Base-by-base conservation (phyloP, 1,284 basidiomycete genomes). In the Papiliotrema fonsecae region DNA sequence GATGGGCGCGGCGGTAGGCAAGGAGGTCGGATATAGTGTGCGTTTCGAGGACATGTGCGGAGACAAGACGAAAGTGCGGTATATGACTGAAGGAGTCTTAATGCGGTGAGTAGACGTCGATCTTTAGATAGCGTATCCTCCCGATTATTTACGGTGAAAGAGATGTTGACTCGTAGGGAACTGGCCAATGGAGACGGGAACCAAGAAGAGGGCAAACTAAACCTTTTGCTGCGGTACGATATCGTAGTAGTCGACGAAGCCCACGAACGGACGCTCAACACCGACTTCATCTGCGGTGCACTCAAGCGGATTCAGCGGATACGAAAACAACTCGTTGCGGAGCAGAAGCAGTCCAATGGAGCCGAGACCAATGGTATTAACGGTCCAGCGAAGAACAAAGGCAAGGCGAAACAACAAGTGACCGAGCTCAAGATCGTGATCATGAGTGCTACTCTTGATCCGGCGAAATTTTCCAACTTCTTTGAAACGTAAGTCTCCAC, bases 381-480 rank as follows among this genome's bases (percentile, higher is more conserved):
- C 21, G 16, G 24, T 19, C 4, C 19, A 25, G 52, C 47, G 5
- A 19, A 77, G 76, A 36, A 58, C 64, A 22, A 73, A 65, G 58
- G 65, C 51, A 54, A 52, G 18, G 47, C 61, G 1, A 61, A 62
- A 30, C 69, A 62, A 22, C 72, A 70, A 40, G 56, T 61, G 4
- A 55, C 53, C 2, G 58, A 61, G 16, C 79, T 98, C 55, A 97
- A 94, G 70, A 80, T 99, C 44, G 81, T 99, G 19, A 81, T 99
- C 62, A 98, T 97, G 94, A 92, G 88, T 73, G 94, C 94, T 2
- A 98, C 94, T 2, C 79, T 98, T 18, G 93, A 98, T 68, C 92
- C 93, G 0, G 84, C 91, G 52, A 88, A 88, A 55, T 98, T 98
- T 70, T 87, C 87, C 70, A 78, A 78, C 37, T 98, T 96, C 73